Evolutionary conservation across 2,329 filamentous ascomycete genomes (phyloP).

Genomic region (Ophiosphaerella narmari): DNA sequence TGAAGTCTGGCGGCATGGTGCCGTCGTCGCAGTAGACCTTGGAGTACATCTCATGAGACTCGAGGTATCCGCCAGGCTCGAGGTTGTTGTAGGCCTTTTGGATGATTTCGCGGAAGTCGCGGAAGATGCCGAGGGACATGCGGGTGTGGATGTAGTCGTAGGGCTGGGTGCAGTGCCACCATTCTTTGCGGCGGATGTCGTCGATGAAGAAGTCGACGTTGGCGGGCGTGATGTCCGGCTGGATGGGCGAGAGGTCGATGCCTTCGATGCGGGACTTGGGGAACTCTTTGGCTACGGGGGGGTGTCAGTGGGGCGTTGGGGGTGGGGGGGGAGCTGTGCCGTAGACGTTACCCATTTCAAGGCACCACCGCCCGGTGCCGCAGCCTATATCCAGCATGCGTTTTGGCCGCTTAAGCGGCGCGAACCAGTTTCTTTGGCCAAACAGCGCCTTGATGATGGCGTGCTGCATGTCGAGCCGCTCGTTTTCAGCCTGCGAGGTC

Average conservation of each 20-base stretch:
- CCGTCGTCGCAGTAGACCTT: constrained; percentile 58
- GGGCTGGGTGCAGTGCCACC: constrained; percentile 54
- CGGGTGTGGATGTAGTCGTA: constrained; percentile 66
- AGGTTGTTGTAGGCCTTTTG: constrained; percentile 57
- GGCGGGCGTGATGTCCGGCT: constrained; percentile 58
- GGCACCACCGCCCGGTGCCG: constrained; percentile 49
- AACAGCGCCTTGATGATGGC: constrained; percentile 46
- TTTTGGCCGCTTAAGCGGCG: constrained; percentile 42
- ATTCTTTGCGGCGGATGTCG: constrained; percentile 64
- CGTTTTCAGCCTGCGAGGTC: constrained; percentile 39
- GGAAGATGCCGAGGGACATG: constrained; percentile 62
- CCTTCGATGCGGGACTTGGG: constrained; percentile 43
- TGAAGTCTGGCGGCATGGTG: constrained; percentile 56
- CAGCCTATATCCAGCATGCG: constrained; percentile 50
- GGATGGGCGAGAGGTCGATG: constrained; percentile 50
- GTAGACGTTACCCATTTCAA: constrained; percentile 46
- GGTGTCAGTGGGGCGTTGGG: constrained; percentile 20
- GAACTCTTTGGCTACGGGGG: constrained; percentile 40
- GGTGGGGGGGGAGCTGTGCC: neutral
- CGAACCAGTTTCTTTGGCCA: constrained; percentile 41
- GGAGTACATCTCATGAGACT: constrained; percentile 50
- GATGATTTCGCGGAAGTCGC: constrained; percentile 62
- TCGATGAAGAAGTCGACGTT: constrained; percentile 78
- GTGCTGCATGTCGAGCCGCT: constrained; percentile 47
- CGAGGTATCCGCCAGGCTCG: constrained; percentile 61